Conservation (phyloP, 768 basidiomycete species). For the Boletus subparvulus region DNA sequence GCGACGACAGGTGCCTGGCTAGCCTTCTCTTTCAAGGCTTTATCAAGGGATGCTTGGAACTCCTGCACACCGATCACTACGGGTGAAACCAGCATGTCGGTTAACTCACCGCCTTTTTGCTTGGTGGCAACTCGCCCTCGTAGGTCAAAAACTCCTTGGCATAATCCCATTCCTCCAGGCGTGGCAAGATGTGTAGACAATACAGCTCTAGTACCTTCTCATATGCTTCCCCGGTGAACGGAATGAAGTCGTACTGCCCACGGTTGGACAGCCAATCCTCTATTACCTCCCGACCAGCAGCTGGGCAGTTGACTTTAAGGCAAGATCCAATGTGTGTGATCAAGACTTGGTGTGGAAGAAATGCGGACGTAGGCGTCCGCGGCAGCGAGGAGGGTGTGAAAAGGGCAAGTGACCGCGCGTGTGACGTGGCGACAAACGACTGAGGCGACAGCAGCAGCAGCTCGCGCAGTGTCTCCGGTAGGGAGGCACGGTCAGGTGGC, state of each 20-base stretch:
- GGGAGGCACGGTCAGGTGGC: constrained; percentile 36
- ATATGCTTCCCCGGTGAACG: constrained; percentile 54
- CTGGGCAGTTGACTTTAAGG: constrained; percentile 62
- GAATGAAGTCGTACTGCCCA: constrained; percentile 35
- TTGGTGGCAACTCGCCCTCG: constrained; percentile 59
- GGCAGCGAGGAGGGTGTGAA: constrained; percentile 55
- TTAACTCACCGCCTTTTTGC: constrained; percentile 51
- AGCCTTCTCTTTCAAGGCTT: constrained; percentile 32
- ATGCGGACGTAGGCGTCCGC: constrained; percentile 47
- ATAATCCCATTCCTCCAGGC: constrained; percentile 77
- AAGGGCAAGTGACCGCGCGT: constrained; percentile 62
- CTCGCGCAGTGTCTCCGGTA: constrained; percentile 54
- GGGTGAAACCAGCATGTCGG: neutral
- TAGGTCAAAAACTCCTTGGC: constrained; percentile 73
- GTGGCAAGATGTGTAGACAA: constrained; percentile 69
- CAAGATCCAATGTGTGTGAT: constrained; percentile 69
- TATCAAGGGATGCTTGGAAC: constrained; percentile 33
- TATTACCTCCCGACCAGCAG: constrained; percentile 60
- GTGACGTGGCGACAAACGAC: constrained; percentile 52
- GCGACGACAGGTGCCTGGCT: constrained; percentile 21
- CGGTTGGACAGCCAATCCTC: constrained; percentile 78
- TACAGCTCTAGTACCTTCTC: constrained; percentile 77
- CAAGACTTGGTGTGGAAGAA: constrained; percentile 68
- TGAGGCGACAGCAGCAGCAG: constrained; percentile 59
- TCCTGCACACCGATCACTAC: constrained; percentile 24